Base-by-base conservation (phyloP, 2,329 filamentous ascomycete species). In the Nectriaceae sp. region DNA sequence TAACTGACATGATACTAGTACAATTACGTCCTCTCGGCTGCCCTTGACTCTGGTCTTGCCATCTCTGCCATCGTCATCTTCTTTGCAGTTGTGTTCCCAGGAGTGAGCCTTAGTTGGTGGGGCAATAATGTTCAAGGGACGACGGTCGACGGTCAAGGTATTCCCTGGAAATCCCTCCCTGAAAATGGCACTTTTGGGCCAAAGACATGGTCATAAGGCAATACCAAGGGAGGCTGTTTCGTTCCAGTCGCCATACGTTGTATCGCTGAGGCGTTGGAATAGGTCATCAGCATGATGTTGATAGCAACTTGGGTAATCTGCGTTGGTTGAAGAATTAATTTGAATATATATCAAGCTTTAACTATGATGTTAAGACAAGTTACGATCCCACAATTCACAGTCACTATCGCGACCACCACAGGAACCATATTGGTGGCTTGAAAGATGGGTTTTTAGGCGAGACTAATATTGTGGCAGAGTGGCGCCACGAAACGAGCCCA, bases 11-110 rank as follows among this genome's bases (percentile, higher is more conserved):
- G 11, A 5, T 24, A 1, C 31, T 10, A 55, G 53, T 55, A 55
- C 46, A 55, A 55, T 41, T 55, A 54, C 36, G 45, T 55, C 13
- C 43, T 54, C 4, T 55, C 53, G 2, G 52, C 53, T 1, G 46
- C 53, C 4, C 22, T 54, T 0, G 51, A 54, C 15, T 52, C 48
- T 11, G 51, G 51, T 10, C 39, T 56, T 15, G 51, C 51, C 3
- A 41, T 56, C 5, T 44, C 51, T 4, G 44, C 51, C 3, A 47
- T 54, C 15, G 22, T 56, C 31, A 47, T 52, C 2, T 56, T 54
- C 43, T 56, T 56, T 11, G 41, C 46, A 1, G 24, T 56, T 8
- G 39, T 45, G 8, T 54, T 47, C 21, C 47, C 51, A 0, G 46
- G 47, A 1, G 53, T 49, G 8, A 47, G 15, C 5, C 16, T 54